Base-by-base conservation (phyloP, 768 basidiomycete species). In the Dictyophora rubrovolvata region DNA sequence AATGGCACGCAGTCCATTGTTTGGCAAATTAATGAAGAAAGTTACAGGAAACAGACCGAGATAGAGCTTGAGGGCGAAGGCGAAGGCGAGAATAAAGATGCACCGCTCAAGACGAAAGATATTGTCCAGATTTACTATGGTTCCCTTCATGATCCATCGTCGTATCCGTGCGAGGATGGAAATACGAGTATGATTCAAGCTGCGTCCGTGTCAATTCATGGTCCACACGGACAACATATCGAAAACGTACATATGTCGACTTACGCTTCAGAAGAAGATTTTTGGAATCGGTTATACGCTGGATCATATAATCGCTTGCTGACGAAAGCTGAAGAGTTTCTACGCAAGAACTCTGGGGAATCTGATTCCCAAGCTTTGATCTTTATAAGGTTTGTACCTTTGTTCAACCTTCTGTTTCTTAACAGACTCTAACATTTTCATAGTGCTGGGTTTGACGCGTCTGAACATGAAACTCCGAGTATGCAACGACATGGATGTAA, bases 401-500 rank as follows among this genome's bases (percentile, higher is more conserved):
- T 33, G 14, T 47, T 20, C 56, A 8, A 56, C 57, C 65, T 18
- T 61, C 42, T 10, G 33, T 18, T 20, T 7, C 2, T 28, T 37
- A 21, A 28, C 4, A 42, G n/a, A 12, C 42, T 42, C 42, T 14
- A 3, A 21, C n/a, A 20, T 34, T 33, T 36, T 58, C 48, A 8
- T 63, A 94, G 93, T 63, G 91, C 89, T 62, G 95, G 95, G 0
- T 93, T 97, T 73, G 95, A 99, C 64, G 94, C 94, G 0, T 90
- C 86, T 54, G 88, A 93, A 67, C 92, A 96, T 66, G 95, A 99
- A 67, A 84, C 86, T 62, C 74, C 81, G 12, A 85, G 83, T 2
- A 99, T 99, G 95, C 92, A 90, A 22, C 77, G 95, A 16, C 94
- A 99, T 67, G 79, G 82, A 37, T 84, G 93, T n/a, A 87, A 86